Conservation (phyloP, 495 filamentous ascomycete genomes). For the Penicillium maclennaniae region DNA sequence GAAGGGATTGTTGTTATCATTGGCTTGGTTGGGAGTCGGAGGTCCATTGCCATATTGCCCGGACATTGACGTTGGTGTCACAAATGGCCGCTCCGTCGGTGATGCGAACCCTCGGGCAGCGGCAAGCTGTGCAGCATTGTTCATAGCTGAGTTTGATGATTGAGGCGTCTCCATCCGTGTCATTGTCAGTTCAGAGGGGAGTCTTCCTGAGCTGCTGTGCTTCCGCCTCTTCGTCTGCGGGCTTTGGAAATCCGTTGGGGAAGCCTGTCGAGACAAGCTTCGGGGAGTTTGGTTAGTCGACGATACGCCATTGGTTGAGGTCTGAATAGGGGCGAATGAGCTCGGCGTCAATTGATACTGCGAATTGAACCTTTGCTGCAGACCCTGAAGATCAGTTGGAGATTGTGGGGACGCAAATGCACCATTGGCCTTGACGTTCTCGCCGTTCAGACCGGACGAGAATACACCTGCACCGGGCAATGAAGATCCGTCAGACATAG, state of each 20-base stretch:
- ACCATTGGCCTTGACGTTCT: conserved; percentile 25
- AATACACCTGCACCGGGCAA: conserved; percentile 46
- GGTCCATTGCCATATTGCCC: conserved; percentile 55
- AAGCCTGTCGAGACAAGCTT: conserved; percentile 67
- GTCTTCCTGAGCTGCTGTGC: conserved; percentile 59
- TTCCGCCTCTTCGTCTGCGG: conserved; percentile 71
- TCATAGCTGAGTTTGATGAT: conserved; percentile 31
- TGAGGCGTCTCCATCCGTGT: conserved; percentile 64
- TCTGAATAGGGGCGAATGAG: conserved; percentile 35
- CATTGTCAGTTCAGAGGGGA: conserved; percentile 75
- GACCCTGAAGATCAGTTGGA: conserved; percentile 50
- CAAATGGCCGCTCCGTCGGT: conserved; percentile 44
- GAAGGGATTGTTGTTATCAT: conserved; percentile 50
- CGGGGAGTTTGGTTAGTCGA: conserved; percentile 55
- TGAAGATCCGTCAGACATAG: conserved; percentile 40
- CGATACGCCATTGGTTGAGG: conserved; percentile 32
- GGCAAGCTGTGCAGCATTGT: conserved; percentile 36
- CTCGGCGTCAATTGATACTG: conserved; percentile 39
- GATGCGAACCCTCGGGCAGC: conserved; percentile 41
- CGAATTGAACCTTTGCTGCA: conserved; percentile 48
- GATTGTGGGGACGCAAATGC: conserved; percentile 30
- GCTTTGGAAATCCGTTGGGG: conserved; percentile 57
- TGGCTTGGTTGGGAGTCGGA: conserved; percentile 57
- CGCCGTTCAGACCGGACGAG: conserved; percentile 32
- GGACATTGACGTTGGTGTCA: conserved; percentile 44